Base-by-base conservation (phyloP, 2,329 filamentous ascomycete species). In the Bipolaris oryzae region DNA sequence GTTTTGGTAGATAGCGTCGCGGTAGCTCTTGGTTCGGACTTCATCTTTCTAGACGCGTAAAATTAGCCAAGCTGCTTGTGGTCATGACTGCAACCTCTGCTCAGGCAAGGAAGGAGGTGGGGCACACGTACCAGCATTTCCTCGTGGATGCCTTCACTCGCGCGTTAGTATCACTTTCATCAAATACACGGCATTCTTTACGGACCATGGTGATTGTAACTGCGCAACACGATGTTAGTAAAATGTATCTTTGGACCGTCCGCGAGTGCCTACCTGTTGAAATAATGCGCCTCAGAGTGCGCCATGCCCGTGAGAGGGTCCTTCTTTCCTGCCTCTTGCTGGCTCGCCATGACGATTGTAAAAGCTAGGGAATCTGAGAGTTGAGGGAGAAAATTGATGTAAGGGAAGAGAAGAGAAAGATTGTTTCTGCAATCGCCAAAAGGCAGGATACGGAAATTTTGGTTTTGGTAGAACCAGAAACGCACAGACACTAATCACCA, bases 231-330 rank as follows among this genome's bases (percentile, higher is more conserved):
- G 55, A 25, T 33, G 71, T 83, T 69, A 83, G 78, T 71, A 73
- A 54, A 44, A 10, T 57, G 21, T 57, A 42, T 45, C 47, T 48
- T n/a, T 53, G 37, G 53, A 65, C 76, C 70, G 62, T 55, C 21
- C 50, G 52, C 53, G 20, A 43, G 53, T 50, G 44, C 75, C 63
- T 80, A 96, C 93, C 92, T 96, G 82, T 97, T 98, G 83, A 98
- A 98, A 84, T 98, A 99, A 80, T 98, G 95, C 79, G 96, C 92
- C 84, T 99, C 95, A 64, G 93, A 95, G 81, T 96, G 93, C 76
- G 91, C 89, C 85, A 96, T 88, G 69, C 81, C 77, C 75, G 88
- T 87, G 78, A 90, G 69, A 57, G 69, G 71, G 63, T 74, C 73
- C 33, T 62, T 67, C 61, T 70, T 75, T 56, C 50, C 62, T 43